phyloP scores from a whole-genome alignment of 331 rosid species.

The Quercus phellos region DNA sequence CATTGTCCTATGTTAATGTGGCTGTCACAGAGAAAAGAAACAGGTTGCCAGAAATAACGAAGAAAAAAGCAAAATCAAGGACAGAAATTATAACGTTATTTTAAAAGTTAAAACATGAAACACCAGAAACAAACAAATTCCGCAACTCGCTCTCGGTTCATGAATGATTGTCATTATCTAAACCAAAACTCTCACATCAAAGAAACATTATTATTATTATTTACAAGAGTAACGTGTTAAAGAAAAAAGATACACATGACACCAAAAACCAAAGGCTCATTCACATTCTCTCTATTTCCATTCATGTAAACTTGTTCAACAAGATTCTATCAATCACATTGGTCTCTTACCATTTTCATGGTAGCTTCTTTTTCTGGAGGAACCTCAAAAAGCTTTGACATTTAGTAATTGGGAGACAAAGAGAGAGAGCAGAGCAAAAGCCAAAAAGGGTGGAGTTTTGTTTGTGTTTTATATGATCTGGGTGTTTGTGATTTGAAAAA shows the following conservation, averaged over 20 bases:
- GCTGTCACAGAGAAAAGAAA: background rate
- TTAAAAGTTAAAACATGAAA: background rate
- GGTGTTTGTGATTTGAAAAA: slow-evolving; percentile 11
- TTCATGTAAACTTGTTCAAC: too few species aligned
- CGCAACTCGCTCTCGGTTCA: slow-evolving; percentile 3
- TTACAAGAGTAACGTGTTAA: too few species aligned
- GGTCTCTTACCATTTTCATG: background rate
- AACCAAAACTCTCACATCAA: background rate
- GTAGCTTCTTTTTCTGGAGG: background rate
- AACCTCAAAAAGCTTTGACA: too few species aligned
- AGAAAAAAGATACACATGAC: background rate
- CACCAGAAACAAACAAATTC: background rate
- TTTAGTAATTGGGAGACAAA: too few species aligned
- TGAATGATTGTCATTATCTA: background rate
- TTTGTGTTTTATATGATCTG: slow-evolving; percentile 21
- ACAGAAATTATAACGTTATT: background rate
- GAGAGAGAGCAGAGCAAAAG: background rate
- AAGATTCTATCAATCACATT: too few species aligned
- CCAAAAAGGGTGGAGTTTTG: too few species aligned
- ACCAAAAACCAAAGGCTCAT: background rate
- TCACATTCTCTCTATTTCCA: too few species aligned
- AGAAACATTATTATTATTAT: background rate
- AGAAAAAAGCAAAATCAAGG: background rate
- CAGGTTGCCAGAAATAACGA: background rate
- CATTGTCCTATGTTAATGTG: background rate